phyloP scores from a whole-genome alignment of 345 rosid species.

The Eucalyptus tenuipes region DNA sequence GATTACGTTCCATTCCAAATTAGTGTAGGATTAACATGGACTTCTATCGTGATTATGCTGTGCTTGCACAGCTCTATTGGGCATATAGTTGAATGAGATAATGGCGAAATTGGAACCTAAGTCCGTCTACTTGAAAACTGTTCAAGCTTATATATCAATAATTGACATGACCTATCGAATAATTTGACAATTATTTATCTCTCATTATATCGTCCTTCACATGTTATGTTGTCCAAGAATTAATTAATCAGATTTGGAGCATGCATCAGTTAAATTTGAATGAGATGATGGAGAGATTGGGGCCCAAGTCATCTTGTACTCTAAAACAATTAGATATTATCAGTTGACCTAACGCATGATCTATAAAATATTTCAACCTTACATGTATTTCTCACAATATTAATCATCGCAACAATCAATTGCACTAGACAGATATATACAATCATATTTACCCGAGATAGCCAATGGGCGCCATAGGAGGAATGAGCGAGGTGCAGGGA shows the following conservation, averaged over 20 bases:
- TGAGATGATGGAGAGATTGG: not conserved
- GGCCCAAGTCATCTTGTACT: not conserved
- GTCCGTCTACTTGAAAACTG: not conserved
- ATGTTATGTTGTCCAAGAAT: not conserved
- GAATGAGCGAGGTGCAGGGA: constrained; percentile 5
- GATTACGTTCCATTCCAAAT: no score
- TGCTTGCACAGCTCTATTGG: not conserved
- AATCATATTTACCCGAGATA: constrained; percentile 3
- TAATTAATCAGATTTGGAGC: not conserved
- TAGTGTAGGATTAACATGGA: not conserved
- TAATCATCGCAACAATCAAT: not conserved
- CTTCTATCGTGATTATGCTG: not conserved
- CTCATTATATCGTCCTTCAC: not conserved
- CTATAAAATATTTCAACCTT: not conserved
- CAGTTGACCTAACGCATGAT: not conserved
- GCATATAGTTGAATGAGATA: not conserved
- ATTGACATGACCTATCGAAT: rapidly evolving
- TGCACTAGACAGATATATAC: not conserved
- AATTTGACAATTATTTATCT: not conserved
- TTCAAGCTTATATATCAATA: not conserved
- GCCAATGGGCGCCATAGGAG: constrained; percentile 9
- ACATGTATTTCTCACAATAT: not conserved
- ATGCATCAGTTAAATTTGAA: not conserved
- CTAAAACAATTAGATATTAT: not conserved
- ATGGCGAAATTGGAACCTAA: not conserved